A percentile compares a stretch with the other conserved stretches of the same genome.
These are phyloP conservation scores for Coemansia sp. DNA, from an alignment of 192 early-diverging fungal genomes.

Conservation along the genomic window DNA sequence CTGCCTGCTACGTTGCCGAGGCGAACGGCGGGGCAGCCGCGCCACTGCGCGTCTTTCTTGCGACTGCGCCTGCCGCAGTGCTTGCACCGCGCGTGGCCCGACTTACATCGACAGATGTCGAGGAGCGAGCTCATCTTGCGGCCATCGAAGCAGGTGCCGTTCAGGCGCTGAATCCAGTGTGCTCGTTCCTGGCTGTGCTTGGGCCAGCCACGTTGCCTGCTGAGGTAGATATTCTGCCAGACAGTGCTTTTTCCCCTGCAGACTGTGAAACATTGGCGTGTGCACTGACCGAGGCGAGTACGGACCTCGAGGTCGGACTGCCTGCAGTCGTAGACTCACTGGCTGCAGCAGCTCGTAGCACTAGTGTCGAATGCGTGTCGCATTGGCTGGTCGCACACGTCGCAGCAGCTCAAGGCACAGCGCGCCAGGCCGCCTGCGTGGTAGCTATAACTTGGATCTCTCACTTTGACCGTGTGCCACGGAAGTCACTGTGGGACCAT, in stretches of 20 bases:
- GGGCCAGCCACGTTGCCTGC: no score
- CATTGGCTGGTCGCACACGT: slow-evolving; percentile 29
- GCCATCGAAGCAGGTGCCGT: slow-evolving; percentile 21
- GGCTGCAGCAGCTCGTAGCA: neutral
- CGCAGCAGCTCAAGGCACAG: neutral
- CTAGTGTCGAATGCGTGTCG: slow-evolving; percentile 7
- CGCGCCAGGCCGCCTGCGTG: slow-evolving; percentile 17
- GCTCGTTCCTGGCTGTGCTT: neutral
- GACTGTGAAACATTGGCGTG: slow-evolving; percentile 2
- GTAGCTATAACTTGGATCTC: slow-evolving; percentile 39
- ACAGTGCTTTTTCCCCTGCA: neutral
- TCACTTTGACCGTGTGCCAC: slow-evolving; percentile 10
- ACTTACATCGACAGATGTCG: slow-evolving; percentile 5
- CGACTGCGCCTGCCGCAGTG: slow-evolving; percentile 8
- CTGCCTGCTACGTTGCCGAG: slow-evolving; percentile 31
- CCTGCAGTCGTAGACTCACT: neutral
- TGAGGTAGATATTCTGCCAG: neutral
- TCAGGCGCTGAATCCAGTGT: neutral
- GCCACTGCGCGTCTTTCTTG: neutral
- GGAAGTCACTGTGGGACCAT: slow-evolving; percentile 38
- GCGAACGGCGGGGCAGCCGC: slow-evolving; percentile 8
- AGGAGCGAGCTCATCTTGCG: slow-evolving; percentile 17
- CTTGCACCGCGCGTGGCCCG: slow-evolving; percentile 34
- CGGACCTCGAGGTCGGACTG: slow-evolving; percentile 20
- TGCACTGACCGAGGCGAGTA: slow-evolving; percentile 10